Base-by-base conservation (phyloP, 2,329 filamentous ascomycete genomes). In the Fusarium devonianum region DNA sequence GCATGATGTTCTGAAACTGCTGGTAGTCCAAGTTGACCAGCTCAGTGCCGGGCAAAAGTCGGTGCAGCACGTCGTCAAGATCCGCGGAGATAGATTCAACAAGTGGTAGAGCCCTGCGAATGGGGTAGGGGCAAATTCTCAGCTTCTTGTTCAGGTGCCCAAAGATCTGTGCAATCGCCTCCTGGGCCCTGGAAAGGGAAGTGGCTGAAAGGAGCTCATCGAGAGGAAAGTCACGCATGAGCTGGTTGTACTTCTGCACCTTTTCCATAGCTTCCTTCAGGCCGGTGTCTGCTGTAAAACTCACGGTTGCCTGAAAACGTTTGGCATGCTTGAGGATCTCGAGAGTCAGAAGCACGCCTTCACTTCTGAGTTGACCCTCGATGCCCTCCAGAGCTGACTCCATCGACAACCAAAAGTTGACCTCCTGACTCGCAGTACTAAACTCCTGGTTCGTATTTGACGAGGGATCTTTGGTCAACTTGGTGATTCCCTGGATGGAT, bases 381-480 rank as follows among this genome's bases (percentile, higher is more conserved):
- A 99, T 96, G 19, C 88, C 88, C 70, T 97, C 92, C 57, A 99
- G 75, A 4, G 92, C 90, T 12, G 88, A 89, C 72, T 99, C 95
- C 89, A 99, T 96, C 2, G 92, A 95, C 39, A 99, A 73, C 94
- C 94, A 99, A 69, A 99, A 99, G 72, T 97, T 97, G 72, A 99
- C 96, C 72, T 99, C 94, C 71, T 97, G 94, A 47, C 90, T 93
- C 22, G 94, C 94, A 16, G 92, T 96, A 62, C 74, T 77, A 50
- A 78, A 76, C 47, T 78, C 75, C 54, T 76, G 75, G 44, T 71
- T 73, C 81, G 59, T 82, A 80, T 70, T 87, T 69, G 78, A 83
- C 4, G 79, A 77, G 1, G 90, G 86, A 64, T 99, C 94, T 66
- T 92, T 86, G 29, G 91, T 90, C 78, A 96, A 89, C 74, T 95